Conservation (phyloP, 2,329 filamentous ascomycete species). For the Ophiosphaerella herpotricha region DNA sequence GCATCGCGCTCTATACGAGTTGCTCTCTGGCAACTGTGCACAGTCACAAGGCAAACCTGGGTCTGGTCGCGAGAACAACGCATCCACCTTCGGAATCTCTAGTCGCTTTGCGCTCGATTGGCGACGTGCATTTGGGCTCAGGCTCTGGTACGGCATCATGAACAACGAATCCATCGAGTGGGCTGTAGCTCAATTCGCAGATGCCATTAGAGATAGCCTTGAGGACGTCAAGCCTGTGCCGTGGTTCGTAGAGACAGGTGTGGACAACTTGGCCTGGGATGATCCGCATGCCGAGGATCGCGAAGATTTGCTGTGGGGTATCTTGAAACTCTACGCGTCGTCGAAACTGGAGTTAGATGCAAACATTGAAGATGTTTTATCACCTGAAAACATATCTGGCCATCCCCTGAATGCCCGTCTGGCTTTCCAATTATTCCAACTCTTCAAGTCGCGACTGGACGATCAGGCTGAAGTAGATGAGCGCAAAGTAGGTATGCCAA, state of each 20-base stretch:
- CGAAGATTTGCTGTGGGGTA: constrained; percentile 83
- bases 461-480: constrained; percentile 30
- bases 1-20: constrained; percentile 84
- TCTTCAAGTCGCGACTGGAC: constrained; percentile 44
- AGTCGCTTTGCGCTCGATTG: constrained; percentile 86
- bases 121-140: constrained; percentile 89
- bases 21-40: constrained; percentile 86
- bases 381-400: constrained; percentile 76
- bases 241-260: constrained; percentile 67
- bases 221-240: constrained; percentile 73
- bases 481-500: constrained; percentile 40
- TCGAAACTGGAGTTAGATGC: constrained; percentile 51
- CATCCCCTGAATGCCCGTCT: constrained; percentile 76
- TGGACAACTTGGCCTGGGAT: constrained; percentile 62
- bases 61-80: constrained; percentile 76
- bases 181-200: constrained; percentile 73
- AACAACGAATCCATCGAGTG: constrained; percentile 70
- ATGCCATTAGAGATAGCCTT: constrained; percentile 71
- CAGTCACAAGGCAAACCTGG: constrained; percentile 77
- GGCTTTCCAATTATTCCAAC: constrained; percentile 81
- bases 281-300: constrained; percentile 62
- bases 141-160: constrained; percentile 83
- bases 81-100: constrained; percentile 79
- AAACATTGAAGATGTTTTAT: constrained; percentile 69
- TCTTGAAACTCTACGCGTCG: constrained; percentile 79